Base-by-base conservation (phyloP, 768 basidiomycete genomes). In the Lentinula lateritia region DNA sequence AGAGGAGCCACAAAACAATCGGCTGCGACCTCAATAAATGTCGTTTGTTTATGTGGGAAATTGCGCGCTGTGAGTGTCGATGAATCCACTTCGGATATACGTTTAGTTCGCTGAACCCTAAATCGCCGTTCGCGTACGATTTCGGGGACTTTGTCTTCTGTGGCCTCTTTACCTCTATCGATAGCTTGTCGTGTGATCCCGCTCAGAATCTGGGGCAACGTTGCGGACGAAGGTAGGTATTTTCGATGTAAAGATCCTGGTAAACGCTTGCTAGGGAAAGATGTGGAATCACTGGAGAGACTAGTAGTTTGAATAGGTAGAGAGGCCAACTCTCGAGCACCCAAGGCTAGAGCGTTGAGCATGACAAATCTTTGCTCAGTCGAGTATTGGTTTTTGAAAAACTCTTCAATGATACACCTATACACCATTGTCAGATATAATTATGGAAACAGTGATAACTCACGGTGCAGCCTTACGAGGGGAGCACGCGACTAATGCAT, bases 331-430 rank as follows among this genome's bases (percentile, higher is more conserved):
- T 98, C 95, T 61, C 92, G 80, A 6, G 93, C 92, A 6, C 93
- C 93, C 38, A 95, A 73, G 0, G 92, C 93, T 10, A 99, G 76
- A 0, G 93, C 89, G 63, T 91, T 94, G 20, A 98, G 80, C 65
- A 95, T 93, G 9, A 85, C 83, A 63, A 84, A 90, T 7, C 95
- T 88, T 66, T 98, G 95, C 35, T 87, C 82, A 16, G 85, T 83
- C 0, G 97, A 95, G 72, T 96, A 97, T 65, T 96, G 93, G 52
- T 90, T 91, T 66, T 88, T 88, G 77, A 98, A 99, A 73, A 94
- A 95, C 68, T 97, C 92, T 70, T 96, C 93, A 57, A 93, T 87
- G 9, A 98, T 77, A 38, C 84, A 81, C 3, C 95, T 97, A 68
- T 9, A 59, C 50, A 20, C 13, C 23, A 46, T 28, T 5, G 15